Percentiles rank a stretch among this genome's conserved stretches.
These are phyloP conservation scores for Spiromastix sp. DNA, from an alignment of 2,329 filamentous ascomycete genomes.

Conservation along the genomic window DNA sequence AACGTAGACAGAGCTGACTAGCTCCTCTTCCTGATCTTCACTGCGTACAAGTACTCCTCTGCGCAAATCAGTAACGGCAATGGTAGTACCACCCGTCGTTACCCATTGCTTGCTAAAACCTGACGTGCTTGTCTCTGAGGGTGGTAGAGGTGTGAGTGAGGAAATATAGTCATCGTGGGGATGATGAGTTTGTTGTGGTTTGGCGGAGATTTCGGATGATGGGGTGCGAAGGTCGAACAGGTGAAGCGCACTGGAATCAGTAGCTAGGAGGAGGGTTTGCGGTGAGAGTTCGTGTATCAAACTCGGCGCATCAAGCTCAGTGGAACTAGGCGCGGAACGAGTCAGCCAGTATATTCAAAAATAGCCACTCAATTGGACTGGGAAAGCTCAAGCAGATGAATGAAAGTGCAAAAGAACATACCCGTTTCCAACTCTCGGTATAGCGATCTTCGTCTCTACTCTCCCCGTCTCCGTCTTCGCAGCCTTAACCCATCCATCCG, in stretches of 20 bases:
- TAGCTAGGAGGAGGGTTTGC: slow-evolving; percentile 77
- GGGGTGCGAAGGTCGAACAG: slow-evolving; percentile 71
- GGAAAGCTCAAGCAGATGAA: neutral
- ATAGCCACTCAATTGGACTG: too few species aligned
- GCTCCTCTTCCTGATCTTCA: slow-evolving; percentile 89
- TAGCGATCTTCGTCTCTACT: slow-evolving; percentile 71
- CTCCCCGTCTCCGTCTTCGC: slow-evolving; percentile 49
- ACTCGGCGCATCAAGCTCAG: slow-evolving; percentile 62
- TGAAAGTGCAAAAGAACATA: slow-evolving; percentile 18
- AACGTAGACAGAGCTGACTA: slow-evolving; percentile 72
- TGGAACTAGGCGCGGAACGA: too few species aligned
- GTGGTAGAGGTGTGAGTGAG: slow-evolving; percentile 71
- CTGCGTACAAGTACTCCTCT: slow-evolving; percentile 78
- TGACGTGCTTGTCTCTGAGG: slow-evolving; percentile 69
- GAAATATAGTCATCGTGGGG: slow-evolving; percentile 93
- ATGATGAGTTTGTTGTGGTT: slow-evolving; percentile 67
- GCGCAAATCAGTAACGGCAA: slow-evolving; percentile 81
- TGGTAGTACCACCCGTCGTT: slow-evolving; percentile 80
- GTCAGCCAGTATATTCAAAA: too few species aligned
- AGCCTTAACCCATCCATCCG: slow-evolving; percentile 53
- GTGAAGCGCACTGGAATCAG: slow-evolving; percentile 82
- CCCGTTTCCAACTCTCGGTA: slow-evolving; percentile 46
- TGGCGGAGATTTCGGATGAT: slow-evolving; percentile 43
- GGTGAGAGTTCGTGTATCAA: slow-evolving; percentile 76
- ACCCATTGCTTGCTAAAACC: slow-evolving; percentile 93